These are phyloP conservation scores for Aphanomyces astaci DNA, from an alignment of 352 stramenopile genomes.

Conservation along the genomic window DNA sequence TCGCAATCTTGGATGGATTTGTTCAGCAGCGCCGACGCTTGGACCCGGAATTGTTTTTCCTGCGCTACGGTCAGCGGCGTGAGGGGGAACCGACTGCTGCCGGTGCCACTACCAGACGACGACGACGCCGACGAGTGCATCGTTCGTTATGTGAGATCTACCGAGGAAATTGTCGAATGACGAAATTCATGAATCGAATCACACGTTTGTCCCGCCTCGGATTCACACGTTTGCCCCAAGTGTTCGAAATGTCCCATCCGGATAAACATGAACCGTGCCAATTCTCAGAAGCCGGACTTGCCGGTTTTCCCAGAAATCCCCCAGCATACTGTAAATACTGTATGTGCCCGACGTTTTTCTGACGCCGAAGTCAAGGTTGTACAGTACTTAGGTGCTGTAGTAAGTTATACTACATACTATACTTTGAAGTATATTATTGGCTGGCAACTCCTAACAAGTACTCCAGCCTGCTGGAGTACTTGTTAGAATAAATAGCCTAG, in stretches of 20 bases:
- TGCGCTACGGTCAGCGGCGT: not conserved
- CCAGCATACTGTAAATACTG: no score
- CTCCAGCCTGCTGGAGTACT: no score
- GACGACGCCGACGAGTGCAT: not conserved
- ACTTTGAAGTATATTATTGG: no score
- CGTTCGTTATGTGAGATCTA: not conserved
- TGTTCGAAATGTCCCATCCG: not conserved
- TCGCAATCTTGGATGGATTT: conserved; percentile 20
- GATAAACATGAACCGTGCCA: not conserved
- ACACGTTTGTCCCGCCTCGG: conserved; percentile 3
- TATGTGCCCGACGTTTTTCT: no score
- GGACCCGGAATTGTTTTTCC: conserved; percentile 6
- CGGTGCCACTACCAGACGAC: not conserved
- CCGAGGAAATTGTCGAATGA: not conserved
- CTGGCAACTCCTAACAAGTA: no score
- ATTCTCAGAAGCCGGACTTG: not conserved
- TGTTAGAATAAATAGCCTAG: no score
- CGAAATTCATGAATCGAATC: not conserved
- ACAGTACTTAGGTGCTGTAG: no score
- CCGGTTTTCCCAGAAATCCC: no score
- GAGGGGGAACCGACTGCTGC: not conserved
- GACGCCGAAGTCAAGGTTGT: no score
- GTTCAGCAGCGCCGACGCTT: not conserved
- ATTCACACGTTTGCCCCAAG: not conserved
- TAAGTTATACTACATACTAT: no score